Conservation (phyloP, 371 early-diverging fungal genomes). For the Gilbertella persicaria region DNA sequence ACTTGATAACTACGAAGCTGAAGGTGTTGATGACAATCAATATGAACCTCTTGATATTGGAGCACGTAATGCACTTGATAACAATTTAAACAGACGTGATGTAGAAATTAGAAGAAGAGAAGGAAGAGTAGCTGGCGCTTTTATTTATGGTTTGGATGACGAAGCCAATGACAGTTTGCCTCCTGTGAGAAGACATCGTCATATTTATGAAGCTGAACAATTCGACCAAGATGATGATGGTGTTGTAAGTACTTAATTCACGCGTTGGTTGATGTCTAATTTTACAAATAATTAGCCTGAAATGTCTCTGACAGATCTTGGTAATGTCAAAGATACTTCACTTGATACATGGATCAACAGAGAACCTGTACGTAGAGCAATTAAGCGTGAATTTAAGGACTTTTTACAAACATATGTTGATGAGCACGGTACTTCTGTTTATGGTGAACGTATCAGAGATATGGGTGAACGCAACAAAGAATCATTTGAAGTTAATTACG, state of each 20-base stretch:
- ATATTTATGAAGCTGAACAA: conserved; percentile 58
- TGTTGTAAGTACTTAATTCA: conserved; percentile 44
- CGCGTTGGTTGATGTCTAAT: not conserved
- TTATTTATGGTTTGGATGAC: conserved; percentile 75
- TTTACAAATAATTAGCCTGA: conserved; percentile 33
- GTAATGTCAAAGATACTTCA: conserved; percentile 56
- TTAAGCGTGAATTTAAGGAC: conserved; percentile 83
- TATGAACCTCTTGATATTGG: conserved; percentile 74
- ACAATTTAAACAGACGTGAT: conserved; percentile 81
- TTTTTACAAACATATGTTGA: conserved; percentile 88
- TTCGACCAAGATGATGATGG: conserved; percentile 62
- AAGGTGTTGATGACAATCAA: conserved; percentile 75
- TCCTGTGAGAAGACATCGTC: conserved; percentile 64
- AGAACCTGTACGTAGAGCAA: conserved; percentile 78
- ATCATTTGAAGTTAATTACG: conserved; percentile 87
- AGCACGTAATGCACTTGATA: conserved; percentile 78
- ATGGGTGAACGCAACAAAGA: conserved; percentile 92
- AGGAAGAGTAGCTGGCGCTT: conserved; percentile 84
- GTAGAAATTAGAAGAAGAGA: conserved; percentile 69
- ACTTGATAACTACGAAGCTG: conserved; percentile 80
- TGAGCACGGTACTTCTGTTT: conserved; percentile 86
- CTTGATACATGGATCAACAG: conserved; percentile 81
- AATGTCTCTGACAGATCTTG: conserved; percentile 53
- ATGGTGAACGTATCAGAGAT: conserved; percentile 86
- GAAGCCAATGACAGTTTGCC: conserved; percentile 56